Conservation (phyloP, 805 yeast species). For the Saccharomycopsis synnaedendra region DNA sequence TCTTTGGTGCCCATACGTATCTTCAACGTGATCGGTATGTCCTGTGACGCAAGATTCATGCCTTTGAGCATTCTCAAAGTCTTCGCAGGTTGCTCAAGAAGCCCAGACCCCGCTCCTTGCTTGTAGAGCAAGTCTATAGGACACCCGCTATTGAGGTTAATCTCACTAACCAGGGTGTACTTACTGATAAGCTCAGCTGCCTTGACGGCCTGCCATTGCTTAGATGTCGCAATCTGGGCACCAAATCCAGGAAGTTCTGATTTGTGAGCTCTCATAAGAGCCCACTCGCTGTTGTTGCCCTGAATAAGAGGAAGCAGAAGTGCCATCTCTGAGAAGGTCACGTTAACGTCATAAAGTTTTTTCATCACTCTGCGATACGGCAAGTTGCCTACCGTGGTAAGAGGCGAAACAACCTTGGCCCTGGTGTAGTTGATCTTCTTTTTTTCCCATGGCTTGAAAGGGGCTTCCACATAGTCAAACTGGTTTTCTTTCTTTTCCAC, state of each 20-base stretch:
- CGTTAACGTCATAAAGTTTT: conserved; percentile 70
- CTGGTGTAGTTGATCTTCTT: conserved; percentile 52
- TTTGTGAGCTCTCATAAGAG: conserved; percentile 79
- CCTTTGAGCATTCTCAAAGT: conserved; percentile 69
- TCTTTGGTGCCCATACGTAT: conserved; percentile 87
- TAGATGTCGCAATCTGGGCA: conserved; percentile 83
- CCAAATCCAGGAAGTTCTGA: conserved; percentile 84
- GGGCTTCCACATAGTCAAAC: conserved; percentile 60
- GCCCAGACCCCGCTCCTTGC: conserved; percentile 92
- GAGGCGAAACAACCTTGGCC: conserved; percentile 86
- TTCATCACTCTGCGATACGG: conserved; percentile 93
- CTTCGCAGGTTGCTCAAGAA: conserved; percentile 81
- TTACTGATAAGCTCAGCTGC: conserved; percentile 72
- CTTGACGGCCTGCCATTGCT: conserved; percentile 88
- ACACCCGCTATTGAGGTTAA: conserved; percentile 93
- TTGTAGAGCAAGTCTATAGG: conserved; percentile 92
- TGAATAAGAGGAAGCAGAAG: conserved; percentile 73
- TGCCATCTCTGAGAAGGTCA: conserved; percentile 95
- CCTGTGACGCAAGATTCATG: conserved; percentile 85
- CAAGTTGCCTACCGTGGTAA: conserved; percentile 94
- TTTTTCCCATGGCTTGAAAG: conserved; percentile 74
- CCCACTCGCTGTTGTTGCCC: conserved; percentile 96
- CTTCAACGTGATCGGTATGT: conserved; percentile 83
- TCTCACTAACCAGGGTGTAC: conserved; percentile 57
- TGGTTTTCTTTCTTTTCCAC: conserved; percentile 26